phyloP scores from a whole-genome alignment of 305 asterid genomes.

The Fraxinus dipetala region DNA sequence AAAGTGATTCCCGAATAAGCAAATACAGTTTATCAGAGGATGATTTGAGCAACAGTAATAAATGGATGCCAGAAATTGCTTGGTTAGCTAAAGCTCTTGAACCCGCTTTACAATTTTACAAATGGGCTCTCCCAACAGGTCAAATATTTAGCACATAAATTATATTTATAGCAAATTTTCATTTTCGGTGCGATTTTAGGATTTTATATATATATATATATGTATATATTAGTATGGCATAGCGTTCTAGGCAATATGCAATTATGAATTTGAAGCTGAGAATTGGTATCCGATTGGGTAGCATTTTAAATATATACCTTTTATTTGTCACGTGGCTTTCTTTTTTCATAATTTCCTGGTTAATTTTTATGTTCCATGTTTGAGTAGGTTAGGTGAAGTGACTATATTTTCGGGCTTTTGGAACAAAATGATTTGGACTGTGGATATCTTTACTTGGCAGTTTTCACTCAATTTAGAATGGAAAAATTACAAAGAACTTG shows the following conservation, averaged over 20 bases:
- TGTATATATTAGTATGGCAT: neutral
- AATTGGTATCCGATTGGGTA: neutral
- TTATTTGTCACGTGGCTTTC: neutral
- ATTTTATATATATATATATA: neutral
- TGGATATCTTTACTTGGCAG: neutral
- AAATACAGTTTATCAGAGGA: conserved; percentile 43
- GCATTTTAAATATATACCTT: neutral
- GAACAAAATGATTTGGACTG: neutral
- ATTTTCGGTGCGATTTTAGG: neutral
- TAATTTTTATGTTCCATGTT: neutral
- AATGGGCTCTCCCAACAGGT: conserved; percentile 83
- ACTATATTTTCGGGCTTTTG: neutral
- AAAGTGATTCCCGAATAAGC: conserved; percentile 23
- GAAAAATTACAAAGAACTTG: neutral
- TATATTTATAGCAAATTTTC: neutral
- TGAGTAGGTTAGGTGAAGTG: neutral
- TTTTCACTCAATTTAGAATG: neutral
- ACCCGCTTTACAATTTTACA: conserved; percentile 81
- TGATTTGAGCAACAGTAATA: conserved; percentile 34
- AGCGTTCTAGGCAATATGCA: neutral
- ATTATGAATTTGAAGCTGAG: neutral
- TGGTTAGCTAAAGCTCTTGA: conserved; percentile 88
- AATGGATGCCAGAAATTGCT: conserved; percentile 77
- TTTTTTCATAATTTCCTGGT: neutral
- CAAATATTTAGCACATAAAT: neutral